A percentile compares a stretch with the other conserved stretches of the same genome.
These are phyloP conservation scores for Verbena officinalis DNA, from an alignment of 257 asterid genomes.

Conservation along the genomic window DNA sequence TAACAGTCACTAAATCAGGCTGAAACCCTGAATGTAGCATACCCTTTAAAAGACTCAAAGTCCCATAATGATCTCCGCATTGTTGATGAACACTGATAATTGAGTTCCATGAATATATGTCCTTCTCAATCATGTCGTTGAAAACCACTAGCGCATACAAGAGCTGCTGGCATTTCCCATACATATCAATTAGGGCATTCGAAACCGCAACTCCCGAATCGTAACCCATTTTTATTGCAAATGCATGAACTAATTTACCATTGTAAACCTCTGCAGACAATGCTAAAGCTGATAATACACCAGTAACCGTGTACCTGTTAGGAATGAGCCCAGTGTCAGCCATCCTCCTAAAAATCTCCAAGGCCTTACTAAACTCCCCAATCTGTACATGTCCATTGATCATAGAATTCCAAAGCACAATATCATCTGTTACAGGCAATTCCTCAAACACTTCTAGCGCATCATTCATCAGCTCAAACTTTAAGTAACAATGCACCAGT, in stretches of 20 bases:
- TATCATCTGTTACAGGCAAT: constrained; percentile 63
- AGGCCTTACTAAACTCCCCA: constrained; percentile 52
- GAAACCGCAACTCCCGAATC: constrained; percentile 50
- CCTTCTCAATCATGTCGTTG: constrained; percentile 56
- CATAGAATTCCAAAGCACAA: constrained; percentile 86
- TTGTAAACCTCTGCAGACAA: constrained; percentile 53
- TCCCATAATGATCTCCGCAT: constrained; percentile 70
- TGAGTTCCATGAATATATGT: constrained; percentile 91
- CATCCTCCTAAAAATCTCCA: constrained; percentile 58
- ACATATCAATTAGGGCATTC: constrained; percentile 83
- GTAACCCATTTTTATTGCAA: constrained; percentile 57
- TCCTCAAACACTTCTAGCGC: constrained; percentile 66
- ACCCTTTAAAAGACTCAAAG: constrained; percentile 54
- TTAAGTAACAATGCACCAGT: constrained; percentile 59
- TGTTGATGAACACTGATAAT: constrained; percentile 69
- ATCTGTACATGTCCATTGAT: constrained; percentile 67
- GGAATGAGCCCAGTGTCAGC: constrained; percentile 50
- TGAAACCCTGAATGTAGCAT: constrained; percentile 54
- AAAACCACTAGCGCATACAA: constrained; percentile 57
- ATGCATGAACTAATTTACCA: constrained; percentile 60
- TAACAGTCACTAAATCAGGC: constrained; percentile 76
- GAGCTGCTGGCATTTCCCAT: constrained; percentile 73
- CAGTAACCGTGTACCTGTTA: constrained; percentile 60
- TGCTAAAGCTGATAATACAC: constrained; percentile 68
- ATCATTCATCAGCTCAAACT: constrained; percentile 49